Evolutionary conservation across 768 basidiomycete genomes (phyloP).

Genomic region (Krasilnikovozyma curviuscula): DNA sequence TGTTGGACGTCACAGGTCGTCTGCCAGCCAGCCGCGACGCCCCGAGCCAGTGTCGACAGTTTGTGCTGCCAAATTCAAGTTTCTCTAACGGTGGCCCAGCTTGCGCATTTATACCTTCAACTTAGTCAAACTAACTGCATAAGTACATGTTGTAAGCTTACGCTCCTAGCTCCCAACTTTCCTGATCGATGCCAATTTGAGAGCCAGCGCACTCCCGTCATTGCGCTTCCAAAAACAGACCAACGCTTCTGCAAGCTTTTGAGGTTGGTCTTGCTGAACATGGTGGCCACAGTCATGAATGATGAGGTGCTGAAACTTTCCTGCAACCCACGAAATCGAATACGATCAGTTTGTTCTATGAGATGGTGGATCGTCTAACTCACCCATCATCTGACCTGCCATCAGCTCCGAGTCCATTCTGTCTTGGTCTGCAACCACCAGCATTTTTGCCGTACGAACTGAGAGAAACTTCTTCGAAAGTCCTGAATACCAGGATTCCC

Average conservation of each 20-base stretch:
- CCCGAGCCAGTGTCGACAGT: too few relatives aligned
- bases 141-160: too few relatives aligned
- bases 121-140: too few relatives aligned
- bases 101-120: too few relatives aligned
- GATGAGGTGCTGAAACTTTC: slow-evolving; percentile 84
- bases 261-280: slow-evolving; percentile 83
- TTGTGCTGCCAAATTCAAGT: too few relatives aligned
- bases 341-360: background rate
- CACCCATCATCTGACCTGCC: slow-evolving; percentile 86
- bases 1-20: too few relatives aligned
- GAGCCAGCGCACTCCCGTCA: too few relatives aligned
- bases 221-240: slow-evolving; percentile 84
- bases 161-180: too few relatives aligned
- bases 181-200: slow-evolving; percentile 39
- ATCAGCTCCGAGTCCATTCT: slow-evolving; percentile 79
- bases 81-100: too few relatives aligned
- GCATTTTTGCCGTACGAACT: slow-evolving; percentile 58
- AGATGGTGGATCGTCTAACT: background rate
- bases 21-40: too few relatives aligned
- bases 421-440: slow-evolving; percentile 83
- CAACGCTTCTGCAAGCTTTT: slow-evolving; percentile 53
- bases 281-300: slow-evolving; percentile 78
- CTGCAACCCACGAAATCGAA: slow-evolving; percentile 16
- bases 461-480: slow-evolving; percentile 62
- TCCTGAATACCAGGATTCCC: slow-evolving; percentile 78